Percentiles rank a stretch among this genome's conserved stretches.
Conservation (phyloP, 176 grass and related monocot genomes). For the Aegilops sharonensis region DNA sequence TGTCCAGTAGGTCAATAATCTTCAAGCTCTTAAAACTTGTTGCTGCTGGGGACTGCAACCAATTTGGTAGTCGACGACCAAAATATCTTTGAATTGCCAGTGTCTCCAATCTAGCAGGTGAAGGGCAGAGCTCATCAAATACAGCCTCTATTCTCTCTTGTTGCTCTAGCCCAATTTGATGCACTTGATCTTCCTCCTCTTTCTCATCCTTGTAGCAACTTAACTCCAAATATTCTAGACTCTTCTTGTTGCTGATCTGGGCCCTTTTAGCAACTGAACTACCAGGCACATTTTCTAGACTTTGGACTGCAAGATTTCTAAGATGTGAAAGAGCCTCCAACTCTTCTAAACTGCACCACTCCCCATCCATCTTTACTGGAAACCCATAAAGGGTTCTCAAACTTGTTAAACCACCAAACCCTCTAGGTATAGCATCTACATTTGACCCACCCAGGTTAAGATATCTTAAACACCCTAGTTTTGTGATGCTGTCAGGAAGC, state of each 20-base stretch:
- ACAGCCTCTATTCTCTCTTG: not conserved
- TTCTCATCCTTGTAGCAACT: not conserved
- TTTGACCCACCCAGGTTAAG: not conserved
- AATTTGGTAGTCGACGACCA: slow-evolving; percentile 14
- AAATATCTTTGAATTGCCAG: not conserved
- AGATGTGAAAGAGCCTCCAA: not conserved
- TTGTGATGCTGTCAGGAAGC: not conserved
- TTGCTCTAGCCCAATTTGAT: not conserved
- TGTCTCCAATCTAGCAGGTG: too few species aligned
- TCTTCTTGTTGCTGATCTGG: not conserved
- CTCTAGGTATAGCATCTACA: not conserved
- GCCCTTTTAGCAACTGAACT: not conserved
- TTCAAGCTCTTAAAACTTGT: not conserved
- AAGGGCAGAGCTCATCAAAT: too few species aligned
- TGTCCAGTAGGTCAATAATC: rapidly evolving
- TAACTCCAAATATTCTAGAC: not conserved
- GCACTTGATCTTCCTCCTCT: not conserved
- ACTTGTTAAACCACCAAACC: not conserved
- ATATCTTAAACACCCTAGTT: not conserved
- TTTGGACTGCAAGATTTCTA: not conserved
- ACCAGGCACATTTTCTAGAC: not conserved
- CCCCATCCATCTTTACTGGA: not conserved
- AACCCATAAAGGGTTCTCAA: not conserved
- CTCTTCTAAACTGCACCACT: not conserved
- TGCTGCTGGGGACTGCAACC: not conserved